Conservation (phyloP, 176 grass and related monocot genomes). For the Guadua angustifolia region DNA sequence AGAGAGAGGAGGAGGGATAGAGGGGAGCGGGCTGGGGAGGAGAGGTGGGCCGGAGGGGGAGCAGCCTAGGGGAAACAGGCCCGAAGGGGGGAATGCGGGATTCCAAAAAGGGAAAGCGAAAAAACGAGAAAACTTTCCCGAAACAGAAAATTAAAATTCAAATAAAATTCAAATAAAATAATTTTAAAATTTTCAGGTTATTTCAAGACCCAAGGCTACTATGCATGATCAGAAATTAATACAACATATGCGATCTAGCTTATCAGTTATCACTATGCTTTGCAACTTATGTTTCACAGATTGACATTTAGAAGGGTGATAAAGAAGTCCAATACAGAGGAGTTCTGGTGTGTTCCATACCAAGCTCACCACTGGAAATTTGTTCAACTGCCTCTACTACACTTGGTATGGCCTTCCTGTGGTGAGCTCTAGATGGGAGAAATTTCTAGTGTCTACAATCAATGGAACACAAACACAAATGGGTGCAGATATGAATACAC, state of each 20-base stretch:
- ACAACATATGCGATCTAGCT: neutral
- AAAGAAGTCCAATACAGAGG: constrained; percentile 56
- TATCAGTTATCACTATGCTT: neutral
- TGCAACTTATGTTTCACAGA: constrained; percentile 35
- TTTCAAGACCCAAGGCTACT: neutral
- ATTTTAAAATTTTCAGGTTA: too few species aligned
- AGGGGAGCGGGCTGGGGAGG: too few species aligned
- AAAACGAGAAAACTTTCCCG: too few species aligned
- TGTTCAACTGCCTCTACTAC: constrained; percentile 73
- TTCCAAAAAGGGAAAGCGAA: too few species aligned
- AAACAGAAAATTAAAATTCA: too few species aligned
- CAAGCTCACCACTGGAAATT: too few species aligned
- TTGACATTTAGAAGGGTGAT: constrained; percentile 67
- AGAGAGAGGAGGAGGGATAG: too few species aligned
- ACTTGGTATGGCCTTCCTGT: constrained; percentile 73
- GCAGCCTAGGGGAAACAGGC: too few species aligned
- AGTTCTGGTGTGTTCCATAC: constrained; percentile 71
- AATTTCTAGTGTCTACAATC: constrained; percentile 55
- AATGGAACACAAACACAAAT: constrained; percentile 44
- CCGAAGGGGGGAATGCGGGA: too few species aligned
- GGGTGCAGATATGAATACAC: too few species aligned
- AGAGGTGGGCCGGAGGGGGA: too few species aligned
- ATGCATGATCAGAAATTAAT: neutral
- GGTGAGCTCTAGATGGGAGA: constrained; percentile 69
- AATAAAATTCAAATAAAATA: too few species aligned